Conservation (phyloP, 345 rosid species). For the Clarkia xantiana region DNA sequence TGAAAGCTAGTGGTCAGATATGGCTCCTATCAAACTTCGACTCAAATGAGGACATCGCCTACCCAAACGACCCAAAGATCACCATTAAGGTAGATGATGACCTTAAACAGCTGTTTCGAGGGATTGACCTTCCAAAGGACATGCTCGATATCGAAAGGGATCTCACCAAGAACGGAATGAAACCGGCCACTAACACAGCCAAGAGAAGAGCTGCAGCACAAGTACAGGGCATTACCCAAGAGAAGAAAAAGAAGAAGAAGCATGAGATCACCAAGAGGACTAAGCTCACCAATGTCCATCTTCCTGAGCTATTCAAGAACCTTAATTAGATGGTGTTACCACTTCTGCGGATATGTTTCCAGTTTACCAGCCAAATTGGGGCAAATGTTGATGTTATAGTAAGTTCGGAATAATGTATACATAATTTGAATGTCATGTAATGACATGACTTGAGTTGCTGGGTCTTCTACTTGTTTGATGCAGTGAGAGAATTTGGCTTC, state of each 20-base stretch:
- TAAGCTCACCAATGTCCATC: constrained; percentile 68
- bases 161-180: constrained; percentile 58
- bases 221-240: constrained; percentile 36
- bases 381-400: too few relatives aligned
- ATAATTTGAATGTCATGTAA: too few relatives aligned
- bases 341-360: too few relatives aligned
- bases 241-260: constrained; percentile 61
- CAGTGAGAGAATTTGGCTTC: too few relatives aligned
- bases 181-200: constrained; percentile 63
- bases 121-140: constrained; percentile 51
- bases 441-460: too few relatives aligned
- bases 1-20: constrained; percentile 47
- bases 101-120: constrained; percentile 40
- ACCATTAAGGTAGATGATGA: constrained; percentile 56
- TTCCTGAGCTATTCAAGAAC: constrained; percentile 54
- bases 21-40: constrained; percentile 64
- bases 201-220: constrained; percentile 69
- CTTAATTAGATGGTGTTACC: constrained; percentile 6
- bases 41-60: constrained; percentile 64
- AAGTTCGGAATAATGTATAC: too few relatives aligned
- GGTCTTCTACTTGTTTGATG: too few relatives aligned
- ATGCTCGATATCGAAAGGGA: constrained; percentile 74
- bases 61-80: constrained; percentile 62
- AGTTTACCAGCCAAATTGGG: too few relatives aligned
- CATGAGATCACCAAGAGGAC: constrained; percentile 69